Percentiles rank a stretch among this genome's conserved stretches.
Evolutionary conservation across 495 filamentous ascomycete genomes (phyloP).

Genomic region (Filosporella fistucella): DNA sequence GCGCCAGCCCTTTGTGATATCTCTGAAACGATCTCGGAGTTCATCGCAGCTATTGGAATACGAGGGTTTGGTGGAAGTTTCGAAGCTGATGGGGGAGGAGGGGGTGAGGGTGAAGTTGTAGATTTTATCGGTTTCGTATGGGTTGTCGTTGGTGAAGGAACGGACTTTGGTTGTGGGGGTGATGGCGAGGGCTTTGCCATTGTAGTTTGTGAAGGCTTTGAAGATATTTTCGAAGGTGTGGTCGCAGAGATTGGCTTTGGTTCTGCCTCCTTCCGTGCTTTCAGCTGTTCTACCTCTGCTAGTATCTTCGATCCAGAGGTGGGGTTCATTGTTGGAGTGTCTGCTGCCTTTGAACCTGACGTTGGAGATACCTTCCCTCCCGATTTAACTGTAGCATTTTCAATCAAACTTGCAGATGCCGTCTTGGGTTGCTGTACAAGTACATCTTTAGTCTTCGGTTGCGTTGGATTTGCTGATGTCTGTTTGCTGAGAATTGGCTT

Average conservation of each 20-base stretch:
- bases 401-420: background rate
- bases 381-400: no score
- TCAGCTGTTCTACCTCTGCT: conserved; percentile 1
- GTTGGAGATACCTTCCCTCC: no score
- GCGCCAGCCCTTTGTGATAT: conserved; percentile 21
- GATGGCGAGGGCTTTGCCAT: background rate
- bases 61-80: conserved; percentile 4
- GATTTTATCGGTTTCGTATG: background rate
- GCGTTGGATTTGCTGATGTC: background rate
- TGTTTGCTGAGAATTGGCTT: conserved; percentile 9
- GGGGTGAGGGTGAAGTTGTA: background rate
- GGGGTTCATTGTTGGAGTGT: no score
- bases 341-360: no score
- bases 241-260: background rate
- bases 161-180: background rate
- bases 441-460: background rate
- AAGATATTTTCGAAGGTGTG: background rate
- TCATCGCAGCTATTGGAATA: conserved; percentile 20
- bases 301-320: background rate
- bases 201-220: background rate
- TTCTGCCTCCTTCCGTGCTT: background rate
- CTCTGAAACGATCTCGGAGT: conserved; percentile 19
- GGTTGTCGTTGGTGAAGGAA: background rate
- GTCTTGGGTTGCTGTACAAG: background rate
- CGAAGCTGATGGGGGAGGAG: conserved; percentile 4